Base-by-base conservation (phyloP, 2,329 filamentous ascomycete genomes). In the Hymenoscyphus fraxineus region DNA sequence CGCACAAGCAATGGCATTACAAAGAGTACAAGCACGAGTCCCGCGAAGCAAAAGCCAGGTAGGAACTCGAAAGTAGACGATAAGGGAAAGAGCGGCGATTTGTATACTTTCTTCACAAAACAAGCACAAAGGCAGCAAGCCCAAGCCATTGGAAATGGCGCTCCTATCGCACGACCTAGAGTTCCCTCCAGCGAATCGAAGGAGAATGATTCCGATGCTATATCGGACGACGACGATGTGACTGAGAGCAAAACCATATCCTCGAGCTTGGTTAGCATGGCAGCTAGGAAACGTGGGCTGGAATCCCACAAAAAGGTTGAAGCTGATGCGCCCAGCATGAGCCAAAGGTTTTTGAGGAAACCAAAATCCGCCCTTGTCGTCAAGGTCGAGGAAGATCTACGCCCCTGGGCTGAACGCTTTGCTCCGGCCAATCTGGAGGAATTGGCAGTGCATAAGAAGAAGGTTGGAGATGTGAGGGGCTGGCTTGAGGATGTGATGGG, bases 381-480 rank as follows among this genome's bases (percentile, higher is more conserved):
- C 12, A 68, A 69, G 7, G 67, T 69, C 6, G 79, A 81, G 59
- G 81, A 85, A 41, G 88, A 92, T 69, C 77, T 81, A 59, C 84
- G 89, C 61, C 93, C 94, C 2, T 98, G 94, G 94, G 90, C 90
- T 16, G 93, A 97, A 70, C 86, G 88, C 70, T 98, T 92, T 76
- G 88, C 85, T 1, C 94, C 94, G 0, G 73, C 76, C 2, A 89
- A 85, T 70, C 76, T 97, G 13, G 88, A 93, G 16, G 94, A 98
- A 78, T 80, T 99, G 57, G 94, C 90, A 0, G 94, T 99, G 19
- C 93, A 99, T 77, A 97, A 96, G 80, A 95, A 86, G 72, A 99
- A 99, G 76, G 91, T 98, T 6, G 79, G 86, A 1, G 93, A 98
- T 77, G 93, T 98, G 57, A 85, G 88, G 65, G 82, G 79, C 65